Base-by-base conservation (phyloP, 805 yeast genomes). In the Tetrapisispora fleetii region DNA sequence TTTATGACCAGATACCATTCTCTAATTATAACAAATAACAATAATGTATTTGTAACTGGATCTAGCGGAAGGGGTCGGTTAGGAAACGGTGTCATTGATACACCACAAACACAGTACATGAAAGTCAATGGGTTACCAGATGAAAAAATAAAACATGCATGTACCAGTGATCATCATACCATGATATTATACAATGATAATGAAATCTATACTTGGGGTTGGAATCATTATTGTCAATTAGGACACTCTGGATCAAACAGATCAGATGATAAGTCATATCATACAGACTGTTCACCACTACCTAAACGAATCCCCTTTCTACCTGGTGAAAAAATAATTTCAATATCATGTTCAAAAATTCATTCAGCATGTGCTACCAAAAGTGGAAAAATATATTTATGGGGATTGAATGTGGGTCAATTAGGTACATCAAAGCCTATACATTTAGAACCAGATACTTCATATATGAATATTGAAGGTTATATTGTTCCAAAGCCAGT, bases 371-470 rank as follows among this genome's bases (percentile, higher is more conserved):
- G 81, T 18, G 85, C 77, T 0, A 82, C 72, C 51, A 67, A 80
- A 0, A 60, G 67, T 40, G 76, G 75, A 10, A 50, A 58, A n/a
- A 53, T 83, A 1, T 76, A 67, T 51, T 63, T 78, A 37, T 87
- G 95, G 95, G 96, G 96, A 2, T 65, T 82, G 36, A 85, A 87
- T 58, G 67, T 79, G 35, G 96, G 96, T 0, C 95, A 87, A 62
- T 78, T 87, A 81, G 91, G 91, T 2, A 53, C 51, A 9, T 50
- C 60, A 5, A 58, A 54, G 43, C 59, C 57, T 16, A 35, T 81
- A 78, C 35, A 71, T 65, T 51, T 63, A 58, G 48, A 60, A 73
- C 19, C 68, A 64, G 30, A 73, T 79, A 40, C 60, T 67, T 32
- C 77, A 74, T 56, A 79, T 69, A 38, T 54, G 48, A 48, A 78